Conservation (phyloP, 2,329 filamentous ascomycete genomes). For the Plenodomus biglobosus region DNA sequence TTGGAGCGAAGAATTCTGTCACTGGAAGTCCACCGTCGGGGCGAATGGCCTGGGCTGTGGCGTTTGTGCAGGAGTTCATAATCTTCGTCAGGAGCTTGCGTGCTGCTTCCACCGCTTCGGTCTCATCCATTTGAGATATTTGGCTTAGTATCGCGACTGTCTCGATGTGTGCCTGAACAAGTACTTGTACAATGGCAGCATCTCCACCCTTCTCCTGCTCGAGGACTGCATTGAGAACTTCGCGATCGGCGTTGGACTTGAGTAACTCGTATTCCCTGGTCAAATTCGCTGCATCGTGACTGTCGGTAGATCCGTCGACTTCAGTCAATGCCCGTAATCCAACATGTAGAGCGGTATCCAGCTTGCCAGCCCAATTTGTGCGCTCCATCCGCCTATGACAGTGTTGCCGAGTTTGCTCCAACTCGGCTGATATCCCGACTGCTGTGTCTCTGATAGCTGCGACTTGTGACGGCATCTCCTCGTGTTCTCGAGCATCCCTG, state of each 20-base stretch:
- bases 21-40: conserved; percentile 72
- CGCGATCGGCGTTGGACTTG: conserved; percentile 78
- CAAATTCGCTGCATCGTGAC: conserved; percentile 69
- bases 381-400: conserved; percentile 81
- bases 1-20: conserved; percentile 68
- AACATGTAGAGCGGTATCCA: conserved; percentile 86
- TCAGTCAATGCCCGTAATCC: conserved; percentile 76
- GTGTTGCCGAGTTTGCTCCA: conserved; percentile 88
- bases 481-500: conserved; percentile 70
- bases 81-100: conserved; percentile 76
- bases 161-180: conserved; percentile 90
- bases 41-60: conserved; percentile 82
- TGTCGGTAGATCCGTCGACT: conserved; percentile 65
- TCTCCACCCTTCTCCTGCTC: conserved; percentile 85
- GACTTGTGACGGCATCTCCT: conserved; percentile 62
- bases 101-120: conserved; percentile 78
- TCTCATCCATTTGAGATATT: conserved; percentile 78
- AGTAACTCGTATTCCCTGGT: conserved; percentile 82
- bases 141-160: conserved; percentile 81
- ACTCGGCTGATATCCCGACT: conserved; percentile 81
- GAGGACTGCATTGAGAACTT: conserved; percentile 72
- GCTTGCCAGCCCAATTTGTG: conserved; percentile 80
- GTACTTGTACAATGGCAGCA: conserved; percentile 73
- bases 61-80: conserved; percentile 72
- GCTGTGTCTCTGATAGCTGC: conserved; percentile 82